phyloP scores from a whole-genome alignment of 106 monocot species.

The Ottelia alismoides region DNA sequence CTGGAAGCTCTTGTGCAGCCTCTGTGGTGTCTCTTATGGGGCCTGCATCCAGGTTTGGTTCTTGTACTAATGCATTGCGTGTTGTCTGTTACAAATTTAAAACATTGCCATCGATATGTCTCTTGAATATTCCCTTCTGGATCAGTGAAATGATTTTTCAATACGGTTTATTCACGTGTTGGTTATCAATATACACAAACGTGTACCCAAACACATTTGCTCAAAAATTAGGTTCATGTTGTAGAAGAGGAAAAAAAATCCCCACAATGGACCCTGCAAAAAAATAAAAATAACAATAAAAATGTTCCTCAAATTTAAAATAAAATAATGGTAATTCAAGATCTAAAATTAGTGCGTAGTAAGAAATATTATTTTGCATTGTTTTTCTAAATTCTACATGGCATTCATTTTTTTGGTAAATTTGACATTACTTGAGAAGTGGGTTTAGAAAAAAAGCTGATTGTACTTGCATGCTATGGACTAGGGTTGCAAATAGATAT shows the following conservation, averaged over 20 bases:
- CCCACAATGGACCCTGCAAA: constrained; percentile 51
- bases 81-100: background rate
- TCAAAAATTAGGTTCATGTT: background rate
- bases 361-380: background rate
- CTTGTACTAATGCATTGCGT: background rate
- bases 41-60: constrained; percentile 89
- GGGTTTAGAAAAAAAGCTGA: constrained; percentile 51
- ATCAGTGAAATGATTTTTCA: too few species aligned
- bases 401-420: background rate
- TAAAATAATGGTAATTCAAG: too few species aligned
- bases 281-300: constrained; percentile 62
- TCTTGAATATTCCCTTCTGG: too few species aligned
- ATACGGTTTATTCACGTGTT: too few species aligned
- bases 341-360: background rate
- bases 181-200: too few species aligned
- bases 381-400: background rate
- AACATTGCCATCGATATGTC: background rate
- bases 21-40: constrained; percentile 91
- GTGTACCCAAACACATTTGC: too few species aligned
- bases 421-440: constrained; percentile 62
- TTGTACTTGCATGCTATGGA: too few species aligned
- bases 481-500: too few species aligned
- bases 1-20: constrained; percentile 96
- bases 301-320: too few species aligned
- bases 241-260: background rate